These are phyloP conservation scores for Lipomyces chichibuensis DNA, from an alignment of 805 yeast species.

Conservation along the genomic window DNA sequence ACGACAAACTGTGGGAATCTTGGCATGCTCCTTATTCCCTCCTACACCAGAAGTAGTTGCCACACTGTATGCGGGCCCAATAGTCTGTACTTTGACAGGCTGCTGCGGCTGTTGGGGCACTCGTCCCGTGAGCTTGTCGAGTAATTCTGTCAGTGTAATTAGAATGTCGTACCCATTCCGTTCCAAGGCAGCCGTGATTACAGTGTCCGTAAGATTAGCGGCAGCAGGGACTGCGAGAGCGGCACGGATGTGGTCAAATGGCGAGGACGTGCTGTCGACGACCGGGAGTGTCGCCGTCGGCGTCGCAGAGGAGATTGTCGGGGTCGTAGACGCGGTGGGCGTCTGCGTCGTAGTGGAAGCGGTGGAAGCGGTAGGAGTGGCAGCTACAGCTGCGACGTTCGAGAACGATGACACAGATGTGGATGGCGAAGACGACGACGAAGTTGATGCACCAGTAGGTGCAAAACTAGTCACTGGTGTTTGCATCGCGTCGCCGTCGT, in stretches of 20 bases:
- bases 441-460: conserved; percentile 14
- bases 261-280: conserved; percentile 19
- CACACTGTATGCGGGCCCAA: conserved; percentile 30
- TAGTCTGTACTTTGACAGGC: conserved; percentile 27
- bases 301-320: conserved; percentile 3
- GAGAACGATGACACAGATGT: conserved; percentile 24
- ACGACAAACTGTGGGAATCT: conserved; percentile 34
- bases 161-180: conserved; percentile 29
- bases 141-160: conserved; percentile 22
- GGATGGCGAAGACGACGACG: conserved; percentile 28
- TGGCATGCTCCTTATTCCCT: conserved; percentile 21
- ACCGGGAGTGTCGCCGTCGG: neutral
- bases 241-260: conserved; percentile 31
- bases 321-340: conserved; percentile 9
- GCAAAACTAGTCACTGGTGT: neutral
- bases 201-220: conserved; percentile 15
- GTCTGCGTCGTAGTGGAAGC: neutral
- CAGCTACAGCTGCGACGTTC: conserved; percentile 3
- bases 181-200: conserved; percentile 16
- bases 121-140: conserved; percentile 16
- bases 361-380: conserved; percentile 7
- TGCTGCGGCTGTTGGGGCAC: conserved; percentile 1
- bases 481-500: neutral
- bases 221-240: conserved; percentile 19
- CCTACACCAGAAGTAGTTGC: conserved; percentile 1